Base-by-base conservation (phyloP, 768 basidiomycete species). In the Clitopilus passeckerianus region DNA sequence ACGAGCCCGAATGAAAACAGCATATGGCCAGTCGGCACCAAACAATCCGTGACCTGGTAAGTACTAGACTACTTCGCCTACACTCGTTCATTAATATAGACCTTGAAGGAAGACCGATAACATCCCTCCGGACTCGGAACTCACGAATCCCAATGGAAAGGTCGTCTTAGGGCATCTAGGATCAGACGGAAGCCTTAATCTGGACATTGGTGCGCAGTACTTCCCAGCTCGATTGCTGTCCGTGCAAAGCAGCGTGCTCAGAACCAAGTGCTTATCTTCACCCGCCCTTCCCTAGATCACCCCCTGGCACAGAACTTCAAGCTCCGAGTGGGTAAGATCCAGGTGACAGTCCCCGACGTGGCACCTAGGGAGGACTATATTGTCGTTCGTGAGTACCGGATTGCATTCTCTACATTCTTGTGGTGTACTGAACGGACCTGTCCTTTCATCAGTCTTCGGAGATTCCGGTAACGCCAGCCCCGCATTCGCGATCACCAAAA, bases 391-490 rank as follows among this genome's bases (percentile, higher is more conserved):
- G 67, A 76, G 88, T 83, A n/a, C 34, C 23, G 52, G 20, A 34
- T n/a, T 33, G 10, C 34, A 6, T 24, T 33, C 7, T 22, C 54
- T 16, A 10, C 30, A 18, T 55, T 55, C 54, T 24, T 18, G 15
- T 53, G 15, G 5, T 10, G 10, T 37, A 4, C 18, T 55, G 16
- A 55, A 18, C 46, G 46, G 22, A 50, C 46, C 46, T 50, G 9
- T 18, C 37, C 37, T 7, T 30, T 30, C 37, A 41, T n/a, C 55
- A 89, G 88, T 88, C 43, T 74, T 86, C 62, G 89, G 89, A 24
- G 83, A 87, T 65, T 87, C 86, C 14, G 89, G 89, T 10, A 83
- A 91, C 61, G 63, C 69, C 8, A 86, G 82, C 65, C 81, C 81
- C 0, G 16, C 71, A 37, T 90, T 91, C 67, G 82, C 78, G 1